A percentile compares a stretch with the other conserved stretches of the same genome.
Conservation (phyloP, 352 stramenopile genomes). For the Pythium phragmiticola region DNA sequence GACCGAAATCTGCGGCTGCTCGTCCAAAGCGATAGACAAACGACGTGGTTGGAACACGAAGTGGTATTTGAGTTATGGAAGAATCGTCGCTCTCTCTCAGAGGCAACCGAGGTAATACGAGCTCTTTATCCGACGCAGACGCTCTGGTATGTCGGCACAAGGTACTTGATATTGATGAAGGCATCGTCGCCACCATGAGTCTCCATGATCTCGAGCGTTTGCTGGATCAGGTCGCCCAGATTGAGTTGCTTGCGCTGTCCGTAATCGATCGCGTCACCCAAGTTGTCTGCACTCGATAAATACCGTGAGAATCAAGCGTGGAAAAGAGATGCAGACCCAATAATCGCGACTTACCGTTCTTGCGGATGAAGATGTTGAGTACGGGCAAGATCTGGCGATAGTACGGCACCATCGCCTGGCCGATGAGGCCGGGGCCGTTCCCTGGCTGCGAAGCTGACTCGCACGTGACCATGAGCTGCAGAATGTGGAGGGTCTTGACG, state of each 20-base stretch:
- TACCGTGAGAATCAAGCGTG: background rate
- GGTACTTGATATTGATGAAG: conserved; percentile 99
- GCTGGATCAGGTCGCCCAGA: conserved; percentile 95
- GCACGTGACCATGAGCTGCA: conserved; percentile 95
- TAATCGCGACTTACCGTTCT: conserved; percentile 72
- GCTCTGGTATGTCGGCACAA: conserved; percentile 96
- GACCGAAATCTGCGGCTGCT: conserved; percentile 32
- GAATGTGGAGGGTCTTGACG: conserved; percentile 96
- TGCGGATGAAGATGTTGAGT: conserved; percentile 97
- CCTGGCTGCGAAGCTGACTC: conserved; percentile 78
- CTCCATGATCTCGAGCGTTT: conserved; percentile 97
- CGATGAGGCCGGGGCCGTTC: conserved; percentile 89
- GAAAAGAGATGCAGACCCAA: background rate
- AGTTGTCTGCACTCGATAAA: conserved; percentile 76
- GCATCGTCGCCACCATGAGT: conserved; percentile 94
- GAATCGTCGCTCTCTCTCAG: background rate
- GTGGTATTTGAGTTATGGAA: background rate
- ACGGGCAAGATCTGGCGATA: conserved; percentile 97
- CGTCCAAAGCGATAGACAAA: conserved; percentile 1
- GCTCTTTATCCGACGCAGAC: conserved; percentile 64
- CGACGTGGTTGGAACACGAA: background rate
- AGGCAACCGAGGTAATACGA: too few species aligned
- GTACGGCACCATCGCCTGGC: conserved; percentile 96
- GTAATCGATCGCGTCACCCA: conserved; percentile 97
- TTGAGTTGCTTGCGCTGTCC: conserved; percentile 94